These are phyloP conservation scores for Senna tora DNA, from an alignment of 306 rosid genomes.

Conservation along the genomic window DNA sequence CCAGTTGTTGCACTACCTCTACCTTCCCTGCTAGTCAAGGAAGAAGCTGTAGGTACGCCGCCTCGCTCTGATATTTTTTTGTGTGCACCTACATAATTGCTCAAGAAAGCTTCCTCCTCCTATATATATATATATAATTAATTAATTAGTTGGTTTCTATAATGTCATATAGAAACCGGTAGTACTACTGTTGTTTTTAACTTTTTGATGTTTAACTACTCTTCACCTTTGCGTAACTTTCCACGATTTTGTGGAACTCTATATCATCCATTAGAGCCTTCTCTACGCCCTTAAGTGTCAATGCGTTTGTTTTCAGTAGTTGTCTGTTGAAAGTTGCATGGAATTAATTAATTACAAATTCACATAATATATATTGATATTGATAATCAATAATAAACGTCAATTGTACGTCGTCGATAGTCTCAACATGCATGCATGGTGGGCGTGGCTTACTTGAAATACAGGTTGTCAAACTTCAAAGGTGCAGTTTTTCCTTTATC, in stretches of 20 bases:
- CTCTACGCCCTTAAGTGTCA: constrained; percentile 66
- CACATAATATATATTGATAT: neutral
- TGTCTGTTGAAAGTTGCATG: constrained; percentile 46
- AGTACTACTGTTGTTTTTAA: too few relatives aligned
- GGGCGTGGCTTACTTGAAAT: constrained; percentile 63
- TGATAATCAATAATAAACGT: neutral
- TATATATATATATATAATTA: too few relatives aligned
- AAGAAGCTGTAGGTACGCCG: constrained; percentile 6
- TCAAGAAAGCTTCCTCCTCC: constrained; percentile 68
- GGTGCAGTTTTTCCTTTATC: neutral
- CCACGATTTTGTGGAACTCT: constrained; percentile 48
- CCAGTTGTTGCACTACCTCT: too few relatives aligned
- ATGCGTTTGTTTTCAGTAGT: constrained; percentile 43
- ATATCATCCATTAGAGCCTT: constrained; percentile 58
- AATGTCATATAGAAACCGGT: too few relatives aligned
- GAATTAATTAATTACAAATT: constrained; percentile 20
- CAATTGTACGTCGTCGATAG: neutral
- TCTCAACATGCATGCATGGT: too few relatives aligned
- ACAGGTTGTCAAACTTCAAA: constrained; percentile 78
- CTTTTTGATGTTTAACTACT: too few relatives aligned
- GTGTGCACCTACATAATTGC: constrained; percentile 75
- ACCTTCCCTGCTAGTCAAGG: too few relatives aligned
- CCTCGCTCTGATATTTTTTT: constrained; percentile 84
- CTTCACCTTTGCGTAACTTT: constrained; percentile 61
- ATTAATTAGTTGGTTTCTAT: too few relatives aligned